phyloP scores from a whole-genome alignment of 2,329 filamentous ascomycete species.

The Alternaria tenuissima region DNA sequence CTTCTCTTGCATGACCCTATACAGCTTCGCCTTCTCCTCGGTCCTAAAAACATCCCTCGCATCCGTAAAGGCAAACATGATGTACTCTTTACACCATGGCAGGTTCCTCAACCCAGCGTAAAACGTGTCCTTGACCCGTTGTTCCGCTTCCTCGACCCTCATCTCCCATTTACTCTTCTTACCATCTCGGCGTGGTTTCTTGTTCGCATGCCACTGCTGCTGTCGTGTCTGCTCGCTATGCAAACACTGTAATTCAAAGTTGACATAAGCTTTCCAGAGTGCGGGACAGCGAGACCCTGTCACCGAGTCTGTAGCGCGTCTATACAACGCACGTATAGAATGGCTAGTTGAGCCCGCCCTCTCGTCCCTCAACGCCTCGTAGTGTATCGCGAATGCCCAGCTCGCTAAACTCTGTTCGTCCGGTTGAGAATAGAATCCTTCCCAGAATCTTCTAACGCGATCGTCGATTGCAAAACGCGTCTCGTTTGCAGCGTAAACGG shows the following conservation, averaged over 20 bases:
- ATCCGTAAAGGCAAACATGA: slow-evolving; percentile 64
- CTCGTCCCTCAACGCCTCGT: slow-evolving; percentile 59
- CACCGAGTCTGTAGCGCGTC: slow-evolving; percentile 56
- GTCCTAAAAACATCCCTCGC: slow-evolving; percentile 48
- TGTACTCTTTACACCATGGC: slow-evolving; percentile 70
- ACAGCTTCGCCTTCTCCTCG: slow-evolving; percentile 62
- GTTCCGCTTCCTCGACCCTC: slow-evolving; percentile 42
- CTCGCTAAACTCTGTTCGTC: slow-evolving; percentile 54
- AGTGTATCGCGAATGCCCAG: slow-evolving; percentile 64
- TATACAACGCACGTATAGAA: slow-evolving; percentile 64
- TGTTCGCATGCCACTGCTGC: background rate
- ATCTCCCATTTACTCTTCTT: slow-evolving; percentile 33
- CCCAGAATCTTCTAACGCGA: slow-evolving; percentile 73
- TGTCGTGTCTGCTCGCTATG: slow-evolving; percentile 20
- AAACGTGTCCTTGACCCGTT: slow-evolving; percentile 61
- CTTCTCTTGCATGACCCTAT: slow-evolving; percentile 67
- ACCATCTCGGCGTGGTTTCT: slow-evolving; percentile 23
- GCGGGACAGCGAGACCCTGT: slow-evolving; percentile 38
- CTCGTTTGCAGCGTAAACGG: slow-evolving; percentile 77
- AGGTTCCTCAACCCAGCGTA: slow-evolving; percentile 64
- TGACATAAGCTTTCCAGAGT: slow-evolving; percentile 45
- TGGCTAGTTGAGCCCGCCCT: slow-evolving; percentile 57
- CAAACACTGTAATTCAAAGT: slow-evolving; percentile 40
- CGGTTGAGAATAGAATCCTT: slow-evolving; percentile 48
- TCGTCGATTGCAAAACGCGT: slow-evolving; percentile 76